Base-by-base conservation (phyloP, 2,329 filamentous ascomycete genomes). In the Fusarium brachygibbosum region DNA sequence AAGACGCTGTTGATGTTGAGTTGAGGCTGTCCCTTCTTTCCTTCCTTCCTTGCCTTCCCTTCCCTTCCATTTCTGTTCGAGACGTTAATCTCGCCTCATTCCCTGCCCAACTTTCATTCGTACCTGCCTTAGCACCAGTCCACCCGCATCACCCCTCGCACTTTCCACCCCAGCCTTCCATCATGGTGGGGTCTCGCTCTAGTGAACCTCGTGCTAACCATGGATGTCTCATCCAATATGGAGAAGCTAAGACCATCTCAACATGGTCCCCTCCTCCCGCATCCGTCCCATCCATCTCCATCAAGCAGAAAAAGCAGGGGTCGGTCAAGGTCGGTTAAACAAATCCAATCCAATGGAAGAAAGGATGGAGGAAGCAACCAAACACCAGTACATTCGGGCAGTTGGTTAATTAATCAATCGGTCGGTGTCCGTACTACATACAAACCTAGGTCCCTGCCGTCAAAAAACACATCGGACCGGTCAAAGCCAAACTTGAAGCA, bases 91-190 rank as follows among this genome's bases (percentile, higher is more conserved):
- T 74, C 71, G 71, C 62, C 50, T 73, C 68, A 48, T 49, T 60
- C 57, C 60, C 58, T 55, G 59, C 61, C 54, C 52, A 68, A 37
- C 45, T 68, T 57, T 58, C 66, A 44, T 70, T 61, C 32, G 66
- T 72, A 70, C 71, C 71, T 73, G 68, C 71, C 71, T 74, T 74
- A 74, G 71, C 55, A 66, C 61, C 63, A 46, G 37, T 50, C 56
- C 62, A 60, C 69, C 54, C 51, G 58, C 52, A 58, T 58, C 59
- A 32, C 49, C 61, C 63, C 57, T 54, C 57, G 34, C 40, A 19
- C 25, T 28, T 37, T 21, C 25, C 48, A n/a, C 45, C 63, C 58
- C 42, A 25, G 42, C 44, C 67, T 53, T 50, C 49, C 29, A 61
- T 42, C 38, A 68, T 44, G 64, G 64, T 61, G 68, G 70, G 56